These are phyloP conservation scores for Ehretia macrophylla DNA, from an alignment of 257 asterid species.

Conservation along the genomic window DNA sequence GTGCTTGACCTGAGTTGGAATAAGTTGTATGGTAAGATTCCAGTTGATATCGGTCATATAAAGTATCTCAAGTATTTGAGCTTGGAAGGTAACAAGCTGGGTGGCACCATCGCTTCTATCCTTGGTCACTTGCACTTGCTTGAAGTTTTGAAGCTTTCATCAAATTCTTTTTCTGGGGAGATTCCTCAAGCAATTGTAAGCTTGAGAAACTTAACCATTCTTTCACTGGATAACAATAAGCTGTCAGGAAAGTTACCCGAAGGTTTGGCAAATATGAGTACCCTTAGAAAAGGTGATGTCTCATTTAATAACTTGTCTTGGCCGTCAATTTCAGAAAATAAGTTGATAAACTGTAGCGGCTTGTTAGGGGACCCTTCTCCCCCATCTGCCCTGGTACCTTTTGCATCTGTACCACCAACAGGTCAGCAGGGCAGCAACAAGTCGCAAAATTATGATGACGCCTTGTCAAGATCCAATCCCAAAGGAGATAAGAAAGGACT, in stretches of 20 bases:
- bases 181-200: slow-evolving; percentile 1
- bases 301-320: slow-evolving; percentile 6
- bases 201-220: background rate
- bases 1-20: slow-evolving; percentile 18
- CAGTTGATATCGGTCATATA: background rate
- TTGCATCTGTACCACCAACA: background rate
- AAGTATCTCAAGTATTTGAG: slow-evolving; percentile 7
- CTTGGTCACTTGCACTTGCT: slow-evolving; percentile 10
- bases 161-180: slow-evolving; percentile 1
- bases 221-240: background rate
- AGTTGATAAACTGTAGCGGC: background rate
- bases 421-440: background rate
- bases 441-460: slow-evolving; percentile 1
- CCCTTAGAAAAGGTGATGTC: background rate
- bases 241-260: slow-evolving; percentile 4
- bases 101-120: slow-evolving; percentile 8
- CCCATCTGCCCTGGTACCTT: background rate
- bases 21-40: slow-evolving; percentile 10
- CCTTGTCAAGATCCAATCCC: slow-evolving; percentile 1
- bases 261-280: background rate
- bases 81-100: slow-evolving; percentile 5
- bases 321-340: background rate
- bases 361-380: background rate
- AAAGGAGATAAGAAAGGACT: background rate
- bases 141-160: slow-evolving; percentile 10